Base-by-base conservation (phyloP, 2,329 filamentous ascomycete genomes). In the Lecanicillium sp. region DNA sequence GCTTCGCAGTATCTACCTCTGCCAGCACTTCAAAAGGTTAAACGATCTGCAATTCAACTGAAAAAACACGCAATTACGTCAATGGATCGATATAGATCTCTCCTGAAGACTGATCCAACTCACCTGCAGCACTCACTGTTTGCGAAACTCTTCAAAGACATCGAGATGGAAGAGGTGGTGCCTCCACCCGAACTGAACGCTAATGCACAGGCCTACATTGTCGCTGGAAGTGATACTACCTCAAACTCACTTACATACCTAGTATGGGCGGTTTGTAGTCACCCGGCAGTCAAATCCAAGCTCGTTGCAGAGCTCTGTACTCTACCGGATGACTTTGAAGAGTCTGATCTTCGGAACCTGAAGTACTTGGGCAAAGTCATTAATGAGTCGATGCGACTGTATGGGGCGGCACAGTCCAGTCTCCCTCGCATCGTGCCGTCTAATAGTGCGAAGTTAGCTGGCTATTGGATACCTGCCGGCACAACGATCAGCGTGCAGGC, bases 181-280 rank as follows among this genome's bases (percentile, higher is more conserved):
- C 33, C 45, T 3, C 47, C 46, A 10, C 17, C 46, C 2, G 65
- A 72, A 17, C 55, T 71, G 1, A 40, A 48, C 3, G 45, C 49
- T 13, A 63, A 71, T 32, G 68, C 69, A 0, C 54, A 57, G 6
- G 49, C 46, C 0, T 70, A 68, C 44, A 73, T 75, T 33, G 41
- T 69, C 4, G 72, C 70, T 1, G 72, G 72, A 2, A 69, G 60
- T 28, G 71, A 74, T 40, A 76, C 72, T 0, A 74, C 71, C 0
- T 64, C 71, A 1, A 58, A 62, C 11, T 67, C 68, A 0, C 43
- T 75, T 31, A 74, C 70, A 0, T 74, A 72, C 40, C 49, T 70
- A 0, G 46, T 65, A 5, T 73, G 63, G 62, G 47, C 53, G 5
- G 49, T 67, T 8, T 61, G 56, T 37, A 43, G 47, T 12, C 42